phyloP scores from a whole-genome alignment of 768 basidiomycete genomes.

The Tubosaeta sp. region DNA sequence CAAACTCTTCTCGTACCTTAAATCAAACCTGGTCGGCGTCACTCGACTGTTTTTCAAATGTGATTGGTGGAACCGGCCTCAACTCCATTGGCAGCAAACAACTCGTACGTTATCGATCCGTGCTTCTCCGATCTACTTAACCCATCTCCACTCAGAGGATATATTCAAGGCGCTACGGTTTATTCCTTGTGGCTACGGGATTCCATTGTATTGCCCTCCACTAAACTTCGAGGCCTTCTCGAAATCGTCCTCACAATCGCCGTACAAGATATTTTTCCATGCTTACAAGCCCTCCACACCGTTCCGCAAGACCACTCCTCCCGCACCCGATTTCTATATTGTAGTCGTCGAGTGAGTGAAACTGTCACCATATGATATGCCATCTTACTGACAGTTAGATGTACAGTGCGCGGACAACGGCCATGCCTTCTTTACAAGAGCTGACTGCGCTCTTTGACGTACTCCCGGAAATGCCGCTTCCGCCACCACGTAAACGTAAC shows the following conservation, averaged over 20 bases:
- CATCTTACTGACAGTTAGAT: conserved; percentile 3
- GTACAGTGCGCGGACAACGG: conserved; percentile 72
- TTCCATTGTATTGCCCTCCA: conserved; percentile 34
- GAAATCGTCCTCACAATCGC: conserved; percentile 1
- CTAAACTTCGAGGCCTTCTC: conserved; percentile 2
- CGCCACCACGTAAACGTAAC: conserved; percentile 47
- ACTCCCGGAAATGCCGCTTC: conserved; percentile 60
- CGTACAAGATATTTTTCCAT: conserved; percentile 82
- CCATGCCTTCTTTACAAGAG: conserved; percentile 79
- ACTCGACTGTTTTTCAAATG: conserved; percentile 5
- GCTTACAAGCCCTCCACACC: conserved; percentile 88
- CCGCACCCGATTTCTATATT: conserved; percentile 79
- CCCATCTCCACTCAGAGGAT: conserved; percentile 41
- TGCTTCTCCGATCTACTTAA: neutral
- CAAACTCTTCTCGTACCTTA: conserved; percentile 11
- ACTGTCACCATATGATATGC: neutral
- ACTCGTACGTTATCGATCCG: conserved; percentile 39
- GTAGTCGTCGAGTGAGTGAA: conserved; percentile 77
- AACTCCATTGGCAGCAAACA: conserved; percentile 47
- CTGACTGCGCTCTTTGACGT: conserved; percentile 66
- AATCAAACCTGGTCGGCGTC: conserved; percentile 5
- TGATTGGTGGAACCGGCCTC: conserved; percentile 68
- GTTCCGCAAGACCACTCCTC: conserved; percentile 73
- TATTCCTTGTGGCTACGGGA: conserved; percentile 60
- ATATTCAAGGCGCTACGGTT: conserved; percentile 69